Evolutionary conservation across 2,329 filamentous ascomycete species (phyloP), one percentile per base, ranked within the genome.

Genomic region (Dothidotthia symphoricarpi): DNA sequence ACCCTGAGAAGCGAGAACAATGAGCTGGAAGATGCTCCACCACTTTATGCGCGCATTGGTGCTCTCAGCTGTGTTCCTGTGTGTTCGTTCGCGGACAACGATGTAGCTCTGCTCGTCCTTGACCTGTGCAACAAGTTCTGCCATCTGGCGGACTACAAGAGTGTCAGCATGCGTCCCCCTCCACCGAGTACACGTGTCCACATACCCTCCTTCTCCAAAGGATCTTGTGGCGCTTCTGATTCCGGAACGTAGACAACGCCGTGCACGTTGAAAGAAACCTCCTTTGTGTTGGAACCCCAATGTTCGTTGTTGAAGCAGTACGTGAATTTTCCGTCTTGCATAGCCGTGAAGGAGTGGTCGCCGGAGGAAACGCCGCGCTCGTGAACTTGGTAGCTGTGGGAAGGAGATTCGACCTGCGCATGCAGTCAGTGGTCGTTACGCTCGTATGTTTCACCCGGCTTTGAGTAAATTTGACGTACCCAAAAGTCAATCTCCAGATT

Each of bases 241-340:
- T 97, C 93, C 39, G 87, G 86, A 34, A 98, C 89, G 71, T 97
- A 98, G 64, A 98, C 91, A 52, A 98, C 88, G 57, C 93, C 93
- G 72, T 98, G 93, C 35, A 98, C 93, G 69, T 98, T 98, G 81
- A 98, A 98, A 39, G 88, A 95, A 36, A 98, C 91, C 70, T 98
- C 93, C 74, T 98, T 98, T 66, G 82, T 94, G 69, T 88, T 88
- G 42, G 90, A 89, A 42, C 88, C 87, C 89, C 91, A 98, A 69
- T 93, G 85, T 76, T 97, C 91, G 72, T 98, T 98, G 72, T 93
- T 94, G 75, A 98, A 98, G 81, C 93, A 98, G 81, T 98, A 98
- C 41, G 80, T 75, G 74, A 86, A 96, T 72, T 86, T 89, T 51
- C 93, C 93, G 68, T 98, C 90, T 63, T 82, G 73, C 57, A 78